Evolutionary conservation across 2,329 filamentous ascomycete species (phyloP).

Genomic region (Lecanicillium sp.): DNA sequence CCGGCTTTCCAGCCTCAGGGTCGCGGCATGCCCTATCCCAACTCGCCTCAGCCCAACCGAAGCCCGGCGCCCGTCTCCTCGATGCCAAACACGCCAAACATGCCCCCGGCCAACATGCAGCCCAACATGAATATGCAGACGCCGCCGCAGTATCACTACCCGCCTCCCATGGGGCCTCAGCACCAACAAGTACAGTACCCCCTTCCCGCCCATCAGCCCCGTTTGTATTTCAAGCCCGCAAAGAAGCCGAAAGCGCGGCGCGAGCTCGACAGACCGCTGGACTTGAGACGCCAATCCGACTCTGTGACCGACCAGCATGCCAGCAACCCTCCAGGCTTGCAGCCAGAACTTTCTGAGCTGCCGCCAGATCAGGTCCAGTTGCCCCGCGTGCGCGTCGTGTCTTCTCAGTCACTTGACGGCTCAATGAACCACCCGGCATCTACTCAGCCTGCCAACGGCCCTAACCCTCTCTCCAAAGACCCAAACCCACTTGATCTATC

Average conservation of each 20-base stretch:
- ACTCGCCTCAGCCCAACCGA: slow-evolving; percentile 58
- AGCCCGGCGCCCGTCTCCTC: slow-evolving; percentile 61
- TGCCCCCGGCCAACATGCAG: slow-evolving; percentile 50
- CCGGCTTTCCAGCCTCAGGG: slow-evolving; percentile 37
- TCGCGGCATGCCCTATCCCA: slow-evolving; percentile 40
- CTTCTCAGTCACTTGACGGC: neutral
- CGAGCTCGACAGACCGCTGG: slow-evolving; percentile 8
- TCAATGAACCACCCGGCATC: slow-evolving; percentile 1
- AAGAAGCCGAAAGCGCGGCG: slow-evolving; percentile 2
- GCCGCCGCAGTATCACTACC: slow-evolving; percentile 54
- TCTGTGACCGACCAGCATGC: slow-evolving; percentile 2
- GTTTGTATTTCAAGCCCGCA: slow-evolving; percentile 1
- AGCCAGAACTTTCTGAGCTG: slow-evolving; percentile 3
- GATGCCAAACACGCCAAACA: slow-evolving; percentile 62
- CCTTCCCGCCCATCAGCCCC: slow-evolving; percentile 23
- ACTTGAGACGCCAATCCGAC: slow-evolving; percentile 5
- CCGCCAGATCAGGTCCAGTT: slow-evolving; percentile 1
- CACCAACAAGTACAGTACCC: slow-evolving; percentile 54
- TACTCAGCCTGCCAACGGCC: slow-evolving; percentile 12
- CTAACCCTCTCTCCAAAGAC: slow-evolving; percentile 19
- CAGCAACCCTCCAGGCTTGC: slow-evolving; percentile 2
- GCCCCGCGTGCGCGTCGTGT: slow-evolving; percentile 1
- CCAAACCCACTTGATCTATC: slow-evolving; percentile 49
- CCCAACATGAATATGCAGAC: slow-evolving; percentile 52
- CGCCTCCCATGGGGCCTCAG: slow-evolving; percentile 48